Base-by-base conservation (phyloP, 805 yeast species). In the Wickerhamiella domercqiae region DNA sequence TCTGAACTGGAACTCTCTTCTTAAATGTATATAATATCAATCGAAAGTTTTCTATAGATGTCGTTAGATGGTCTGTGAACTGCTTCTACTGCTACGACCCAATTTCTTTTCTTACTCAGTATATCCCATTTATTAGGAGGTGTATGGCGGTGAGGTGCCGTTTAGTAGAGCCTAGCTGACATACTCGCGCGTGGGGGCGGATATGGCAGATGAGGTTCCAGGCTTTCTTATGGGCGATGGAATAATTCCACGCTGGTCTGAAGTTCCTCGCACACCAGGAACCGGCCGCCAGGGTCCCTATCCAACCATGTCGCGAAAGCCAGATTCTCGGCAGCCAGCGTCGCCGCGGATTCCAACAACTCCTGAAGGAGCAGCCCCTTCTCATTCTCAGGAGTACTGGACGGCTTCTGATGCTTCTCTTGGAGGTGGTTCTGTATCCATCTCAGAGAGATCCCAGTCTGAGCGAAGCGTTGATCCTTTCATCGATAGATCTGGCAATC, bases 1-100 rank as follows among this genome's bases (percentile, higher is more conserved):
- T 68, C 75, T 25, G 90, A 84, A 53, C 62, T 84, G 47, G 66
- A 64, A 47, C 59, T 84, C 48, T 9, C 9, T 24, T n/a, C n/a
- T n/a, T n/a, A n/a, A 70, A 64, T 35, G 54, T 14, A 38, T 33
- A 17, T 39, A 32, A 25, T 4, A n/a, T n/a, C n/a, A n/a, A n/a
- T n/a, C n/a, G n/a, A n/a, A n/a, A n/a, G n/a, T n/a, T n/a, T n/a
- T n/a, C n/a, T n/a, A n/a, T 24, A 24, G 13, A 24, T 9, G 9
- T 9, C 13, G 28, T 13, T 9, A 11, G 13, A 11, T 24, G 28
- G 28, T 11, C 28, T 24, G 28, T 9, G 13, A 24, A 11, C 28
- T 24, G 28, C 28, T 24, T 24, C 13, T 11, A 11, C 9, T 24
- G 13, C 28, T 24, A 13, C 28, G 13, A 24, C 28, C 28, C 13